phyloP scores from a whole-genome alignment of 148 eudicot species.

The Euryodendron excelsum region DNA sequence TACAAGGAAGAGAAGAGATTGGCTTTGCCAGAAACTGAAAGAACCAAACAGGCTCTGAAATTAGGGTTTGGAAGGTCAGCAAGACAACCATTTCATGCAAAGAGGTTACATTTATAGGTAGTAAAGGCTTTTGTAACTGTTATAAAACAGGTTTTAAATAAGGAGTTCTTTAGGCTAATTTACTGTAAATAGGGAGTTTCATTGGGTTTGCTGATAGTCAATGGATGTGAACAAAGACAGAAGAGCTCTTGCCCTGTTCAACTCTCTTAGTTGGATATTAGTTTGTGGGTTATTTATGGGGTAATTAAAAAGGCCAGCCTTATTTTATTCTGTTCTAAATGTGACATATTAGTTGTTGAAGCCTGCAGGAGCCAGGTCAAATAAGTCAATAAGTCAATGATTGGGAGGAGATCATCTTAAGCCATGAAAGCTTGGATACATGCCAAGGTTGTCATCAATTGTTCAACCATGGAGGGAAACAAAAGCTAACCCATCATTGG shows the following conservation, averaged over 20 bases:
- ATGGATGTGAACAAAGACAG: not conserved
- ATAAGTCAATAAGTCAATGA: too few relatives aligned
- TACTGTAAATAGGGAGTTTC: slow-evolving; percentile 8
- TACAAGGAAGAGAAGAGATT: not conserved
- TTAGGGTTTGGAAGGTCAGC: not conserved
- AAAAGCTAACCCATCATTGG: too few relatives aligned
- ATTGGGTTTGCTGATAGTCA: not conserved
- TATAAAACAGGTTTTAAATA: not conserved
- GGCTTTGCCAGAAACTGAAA: not conserved
- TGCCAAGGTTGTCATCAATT: too few relatives aligned
- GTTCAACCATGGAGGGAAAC: too few relatives aligned
- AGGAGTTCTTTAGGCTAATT: not conserved
- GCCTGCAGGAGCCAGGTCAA: too few relatives aligned
- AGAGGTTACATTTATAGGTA: not conserved
- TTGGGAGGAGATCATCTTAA: too few relatives aligned
- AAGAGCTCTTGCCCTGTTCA: not conserved
- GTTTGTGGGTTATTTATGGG: not conserved
- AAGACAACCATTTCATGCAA: slow-evolving; percentile 5
- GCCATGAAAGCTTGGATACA: too few relatives aligned
- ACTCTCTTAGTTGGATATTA: not conserved
- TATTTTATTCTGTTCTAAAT: too few relatives aligned
- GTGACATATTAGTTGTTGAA: too few relatives aligned
- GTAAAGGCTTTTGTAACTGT: slow-evolving; percentile 17
- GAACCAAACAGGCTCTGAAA: not conserved
- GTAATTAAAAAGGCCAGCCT: too few relatives aligned